A percentile compares a stretch with the other conserved stretches of the same genome.
Evolutionary conservation across 2,329 filamentous ascomycete genomes (phyloP).

Genomic region (Chalaropsis ovoidea): DNA sequence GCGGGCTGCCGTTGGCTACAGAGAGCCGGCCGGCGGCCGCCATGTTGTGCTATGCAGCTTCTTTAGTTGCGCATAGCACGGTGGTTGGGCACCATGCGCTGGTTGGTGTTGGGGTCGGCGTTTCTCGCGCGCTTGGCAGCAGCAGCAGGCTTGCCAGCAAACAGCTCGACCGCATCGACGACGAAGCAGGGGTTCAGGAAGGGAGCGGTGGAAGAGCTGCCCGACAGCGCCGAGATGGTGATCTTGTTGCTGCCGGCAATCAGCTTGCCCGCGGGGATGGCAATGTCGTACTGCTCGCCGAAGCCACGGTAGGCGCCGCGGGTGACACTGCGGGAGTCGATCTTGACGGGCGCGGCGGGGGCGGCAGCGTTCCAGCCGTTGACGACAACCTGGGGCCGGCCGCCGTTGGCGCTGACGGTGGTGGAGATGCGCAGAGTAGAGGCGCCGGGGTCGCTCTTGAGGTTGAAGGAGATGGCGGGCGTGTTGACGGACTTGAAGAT

Average conservation of each 20-base stretch:
- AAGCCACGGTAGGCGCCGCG: conserved; percentile 54
- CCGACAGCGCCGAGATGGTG: conserved; percentile 48
- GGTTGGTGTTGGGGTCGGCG: background rate
- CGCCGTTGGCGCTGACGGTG: conserved; percentile 52
- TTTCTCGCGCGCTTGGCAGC: conserved; percentile 11
- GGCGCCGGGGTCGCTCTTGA: conserved; percentile 41
- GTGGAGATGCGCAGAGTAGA: conserved; percentile 56
- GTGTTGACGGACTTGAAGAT: conserved; percentile 52
- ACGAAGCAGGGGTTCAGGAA: conserved; percentile 49
- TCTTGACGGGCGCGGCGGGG: conserved; percentile 48
- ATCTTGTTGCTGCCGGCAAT: conserved; percentile 54
- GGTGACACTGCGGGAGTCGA: conserved; percentile 55
- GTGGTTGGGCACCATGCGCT: conserved; percentile 2
- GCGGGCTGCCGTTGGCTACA: background rate
- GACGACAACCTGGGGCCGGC: conserved; percentile 46
- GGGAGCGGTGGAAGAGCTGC: conserved; percentile 41
- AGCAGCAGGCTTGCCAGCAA: conserved; percentile 16
- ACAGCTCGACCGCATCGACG: conserved; percentile 26
- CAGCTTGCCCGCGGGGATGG: conserved; percentile 50
- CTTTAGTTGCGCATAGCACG: background rate
- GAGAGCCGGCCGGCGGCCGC: background rate
- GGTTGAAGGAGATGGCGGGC: conserved; percentile 49
- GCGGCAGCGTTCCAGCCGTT: conserved; percentile 43
- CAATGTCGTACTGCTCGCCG: conserved; percentile 54
- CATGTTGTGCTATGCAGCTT: background rate